Evolutionary conservation across 441 rosid species (phyloP).

Genomic region (Populus hybrid): DNA sequence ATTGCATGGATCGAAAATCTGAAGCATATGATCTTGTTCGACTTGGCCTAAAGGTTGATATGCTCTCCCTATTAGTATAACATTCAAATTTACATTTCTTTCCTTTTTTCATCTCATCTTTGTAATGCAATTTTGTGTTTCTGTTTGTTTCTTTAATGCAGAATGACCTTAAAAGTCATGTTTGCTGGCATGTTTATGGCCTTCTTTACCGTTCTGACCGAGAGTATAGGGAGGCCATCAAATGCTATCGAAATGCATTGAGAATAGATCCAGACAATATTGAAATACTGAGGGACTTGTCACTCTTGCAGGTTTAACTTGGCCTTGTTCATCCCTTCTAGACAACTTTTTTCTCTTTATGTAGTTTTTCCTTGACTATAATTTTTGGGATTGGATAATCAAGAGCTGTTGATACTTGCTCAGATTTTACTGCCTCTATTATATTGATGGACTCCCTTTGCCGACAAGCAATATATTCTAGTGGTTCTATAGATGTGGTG

Average conservation of each 20-base stretch:
- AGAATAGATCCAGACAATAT: constrained; percentile 98
- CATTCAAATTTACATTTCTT: constrained; percentile 1
- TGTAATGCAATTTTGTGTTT: constrained; percentile 11
- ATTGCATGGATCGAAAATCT: constrained; percentile 99
- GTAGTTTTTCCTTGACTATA: neutral
- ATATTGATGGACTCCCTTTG: neutral
- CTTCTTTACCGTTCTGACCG: constrained; percentile 99
- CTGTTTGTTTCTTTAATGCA: constrained; percentile 39
- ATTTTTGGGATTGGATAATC: neutral
- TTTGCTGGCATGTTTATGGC: constrained; percentile 99
- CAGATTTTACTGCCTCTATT: neutral
- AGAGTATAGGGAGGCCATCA: constrained; percentile 99
- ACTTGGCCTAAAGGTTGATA: constrained; percentile 80
- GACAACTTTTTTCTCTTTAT: neutral
- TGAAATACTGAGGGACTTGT: constrained; percentile 94
- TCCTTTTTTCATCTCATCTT: constrained; percentile 10
- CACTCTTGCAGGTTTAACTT: constrained; percentile 79
- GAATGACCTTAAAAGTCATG: constrained; percentile 99
- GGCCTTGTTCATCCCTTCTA: neutral
- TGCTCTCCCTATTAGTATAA: constrained; percentile 20
- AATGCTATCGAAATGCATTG: constrained; percentile 94
- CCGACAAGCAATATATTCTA: neutral
- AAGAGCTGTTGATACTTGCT: neutral
- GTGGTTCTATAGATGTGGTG: neutral
- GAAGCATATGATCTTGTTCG: constrained; percentile 99